phyloP scores from a whole-genome alignment of 2,329 filamentous ascomycete genomes.

The Aspergillus neotritici region DNA sequence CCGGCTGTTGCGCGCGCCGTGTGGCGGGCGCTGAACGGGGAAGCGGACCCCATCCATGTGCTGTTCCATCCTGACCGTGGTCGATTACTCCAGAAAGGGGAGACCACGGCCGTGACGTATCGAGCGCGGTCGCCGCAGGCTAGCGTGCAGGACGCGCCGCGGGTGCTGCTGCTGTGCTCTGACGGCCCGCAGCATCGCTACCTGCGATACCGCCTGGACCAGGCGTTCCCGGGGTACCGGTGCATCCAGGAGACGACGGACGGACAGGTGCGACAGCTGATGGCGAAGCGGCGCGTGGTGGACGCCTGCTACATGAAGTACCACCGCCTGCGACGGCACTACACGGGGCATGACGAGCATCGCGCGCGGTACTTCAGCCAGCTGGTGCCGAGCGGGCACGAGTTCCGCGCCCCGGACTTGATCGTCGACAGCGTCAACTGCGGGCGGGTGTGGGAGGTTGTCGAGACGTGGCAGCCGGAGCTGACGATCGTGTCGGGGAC shows the following conservation, averaged over 20 bases:
- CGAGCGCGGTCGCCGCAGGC: not conserved
- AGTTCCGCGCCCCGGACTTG: not conserved
- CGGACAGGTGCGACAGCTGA: not conserved
- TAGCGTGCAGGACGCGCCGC: not conserved
- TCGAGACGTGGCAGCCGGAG: not conserved
- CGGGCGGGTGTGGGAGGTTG: not conserved
- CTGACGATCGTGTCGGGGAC: not conserved
- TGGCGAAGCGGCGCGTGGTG: not conserved
- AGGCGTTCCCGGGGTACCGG: not conserved
- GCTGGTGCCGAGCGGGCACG: not conserved
- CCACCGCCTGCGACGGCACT: not conserved
- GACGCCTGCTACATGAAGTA: not conserved
- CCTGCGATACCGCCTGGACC: not conserved
- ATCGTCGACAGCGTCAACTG: not conserved
- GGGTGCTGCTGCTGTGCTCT: not conserved
- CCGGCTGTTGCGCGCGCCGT: slow-evolving; percentile 2
- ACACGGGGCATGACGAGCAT: not conserved
- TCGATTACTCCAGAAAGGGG: not conserved
- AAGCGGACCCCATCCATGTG: slow-evolving; percentile 2
- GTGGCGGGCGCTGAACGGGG: not conserved
- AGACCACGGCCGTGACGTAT: not conserved
- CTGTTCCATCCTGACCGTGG: not conserved
- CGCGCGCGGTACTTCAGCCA: not conserved
- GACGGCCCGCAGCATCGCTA: not conserved
- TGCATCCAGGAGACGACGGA: not conserved